Conservation (phyloP, 768 basidiomycete genomes). For the Suillus tomentosus region DNA sequence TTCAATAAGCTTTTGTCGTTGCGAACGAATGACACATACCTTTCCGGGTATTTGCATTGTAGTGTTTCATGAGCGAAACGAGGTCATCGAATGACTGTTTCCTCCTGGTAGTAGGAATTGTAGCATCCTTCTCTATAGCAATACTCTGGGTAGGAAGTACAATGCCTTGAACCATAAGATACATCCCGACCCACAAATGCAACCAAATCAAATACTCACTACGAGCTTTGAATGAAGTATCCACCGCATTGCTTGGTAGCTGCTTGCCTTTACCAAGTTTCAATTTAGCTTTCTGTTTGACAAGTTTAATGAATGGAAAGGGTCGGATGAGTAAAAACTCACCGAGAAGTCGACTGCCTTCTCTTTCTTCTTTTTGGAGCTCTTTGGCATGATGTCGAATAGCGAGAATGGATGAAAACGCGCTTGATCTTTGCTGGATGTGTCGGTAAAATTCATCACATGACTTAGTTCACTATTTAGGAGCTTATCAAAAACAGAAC, state of each 20-base stretch:
- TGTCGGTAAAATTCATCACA: conserved; percentile 1
- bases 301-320: conserved; percentile 7
- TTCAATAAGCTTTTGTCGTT: background rate
- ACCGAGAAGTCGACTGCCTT: conserved; percentile 89
- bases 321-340: conserved; percentile 19
- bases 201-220: conserved; percentile 54
- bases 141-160: conserved; percentile 87
- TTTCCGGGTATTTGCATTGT: conserved; percentile 74
- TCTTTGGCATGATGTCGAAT: conserved; percentile 74
- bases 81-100: conserved; percentile 79
- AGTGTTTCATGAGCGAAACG: conserved; percentile 77
- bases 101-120: conserved; percentile 71
- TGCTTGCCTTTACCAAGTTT: conserved; percentile 97
- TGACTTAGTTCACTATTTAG: conserved; percentile 7
- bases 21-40: conserved; percentile 42
- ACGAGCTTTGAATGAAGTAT: conserved; percentile 94
- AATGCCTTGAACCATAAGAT: conserved; percentile 59
- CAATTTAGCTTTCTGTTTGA: conserved; percentile 84
- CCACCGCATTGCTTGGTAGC: conserved; percentile 77
- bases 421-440: background rate
- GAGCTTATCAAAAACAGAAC: background rate
- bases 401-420: background rate
- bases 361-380: conserved; percentile 82
- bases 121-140: conserved; percentile 51
- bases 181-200: background rate